Conservation (phyloP, 225 moss, liverwort and hornwort species). For the Marchantia polymorpha region DNA sequence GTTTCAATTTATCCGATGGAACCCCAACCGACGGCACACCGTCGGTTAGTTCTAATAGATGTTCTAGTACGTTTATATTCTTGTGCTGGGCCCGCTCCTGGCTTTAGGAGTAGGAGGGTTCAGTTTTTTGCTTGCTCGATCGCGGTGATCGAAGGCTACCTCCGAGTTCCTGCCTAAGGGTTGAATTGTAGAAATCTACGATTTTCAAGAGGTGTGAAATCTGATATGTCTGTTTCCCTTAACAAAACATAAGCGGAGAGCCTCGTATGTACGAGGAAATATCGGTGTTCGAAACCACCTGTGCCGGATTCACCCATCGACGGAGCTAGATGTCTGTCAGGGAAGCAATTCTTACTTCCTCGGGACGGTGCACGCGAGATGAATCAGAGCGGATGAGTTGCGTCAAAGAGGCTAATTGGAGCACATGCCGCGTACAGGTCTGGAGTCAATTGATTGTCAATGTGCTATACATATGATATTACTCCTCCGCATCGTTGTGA, state of each 20-base stretch:
- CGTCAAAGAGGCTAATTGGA: neutral
- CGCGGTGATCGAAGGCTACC: neutral
- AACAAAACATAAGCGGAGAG: neutral
- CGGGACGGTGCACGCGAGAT: neutral
- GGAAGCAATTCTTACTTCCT: neutral
- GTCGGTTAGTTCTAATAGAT: too few species aligned
- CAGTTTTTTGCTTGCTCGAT: neutral
- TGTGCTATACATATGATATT: too few species aligned
- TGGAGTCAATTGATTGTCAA: neutral
- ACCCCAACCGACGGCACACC: too few species aligned
- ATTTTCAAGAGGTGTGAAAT: neutral
- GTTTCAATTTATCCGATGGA: too few species aligned
- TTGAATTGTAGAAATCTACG: neutral
- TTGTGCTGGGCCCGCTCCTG: neutral
- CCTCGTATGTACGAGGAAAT: neutral
- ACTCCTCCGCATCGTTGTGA: too few species aligned
- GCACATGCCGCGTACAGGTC: neutral
- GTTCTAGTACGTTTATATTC: too few species aligned
- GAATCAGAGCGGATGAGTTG: neutral
- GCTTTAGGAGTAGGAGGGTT: neutral
- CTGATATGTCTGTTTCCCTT: neutral
- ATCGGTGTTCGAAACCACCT: neutral
- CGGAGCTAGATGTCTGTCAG: neutral
- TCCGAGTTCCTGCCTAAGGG: neutral
- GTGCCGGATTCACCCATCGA: neutral